Base-by-base conservation (phyloP, 805 yeast species). In the Ogataea saltuana region DNA sequence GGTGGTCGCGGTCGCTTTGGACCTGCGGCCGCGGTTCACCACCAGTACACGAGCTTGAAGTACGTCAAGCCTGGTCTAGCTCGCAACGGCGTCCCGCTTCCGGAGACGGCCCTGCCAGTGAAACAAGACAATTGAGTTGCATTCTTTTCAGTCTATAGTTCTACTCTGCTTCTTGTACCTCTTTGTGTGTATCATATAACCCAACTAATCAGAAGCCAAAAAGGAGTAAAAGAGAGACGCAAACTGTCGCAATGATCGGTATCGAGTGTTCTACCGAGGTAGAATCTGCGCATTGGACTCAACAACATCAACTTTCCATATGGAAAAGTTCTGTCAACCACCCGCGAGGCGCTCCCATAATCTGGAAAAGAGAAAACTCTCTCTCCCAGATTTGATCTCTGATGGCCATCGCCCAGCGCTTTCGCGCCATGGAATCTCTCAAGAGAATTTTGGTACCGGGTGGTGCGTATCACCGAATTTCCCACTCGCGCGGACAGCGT, bases 211-310 rank as follows among this genome's bases (percentile, higher is more conserved):
- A 39, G 29, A 39, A 33, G 23, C 4, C 11, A 31, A 5, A 18
- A 10, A 12, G 6, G 29, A 12, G 11, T 8, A 30, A 15, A 34
- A 23, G 16, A 41, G 35, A 36, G 39, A 41, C 42, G 51, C 56
- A 45, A 57, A 56, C 54, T 44, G 49, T 50, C 42, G 42, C 58
- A 54, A 58, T 65, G 68, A 65, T 65, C 69, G 69, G 69, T 65
- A 65, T 65, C 68, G 69, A 59, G 69, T 65, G 54, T 63, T 53
- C 59, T 47, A 53, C 33, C 27, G 29, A 20, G 19, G 55, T 48
- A 53, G 54, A 55, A 59, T 65, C 67, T 64, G 55, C 64, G 67
- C 59, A 65, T 65, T 65, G 69, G 54, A 65, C 69, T 65, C 64
- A 65, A 61, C 66, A 65, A 61, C 64, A 45, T 27, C 44, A 41